Evolutionary conservation across 371 early-diverging fungal genomes (phyloP), one percentile per base, ranked within the genome.

Genomic region (Rhizomucor pusillus): DNA sequence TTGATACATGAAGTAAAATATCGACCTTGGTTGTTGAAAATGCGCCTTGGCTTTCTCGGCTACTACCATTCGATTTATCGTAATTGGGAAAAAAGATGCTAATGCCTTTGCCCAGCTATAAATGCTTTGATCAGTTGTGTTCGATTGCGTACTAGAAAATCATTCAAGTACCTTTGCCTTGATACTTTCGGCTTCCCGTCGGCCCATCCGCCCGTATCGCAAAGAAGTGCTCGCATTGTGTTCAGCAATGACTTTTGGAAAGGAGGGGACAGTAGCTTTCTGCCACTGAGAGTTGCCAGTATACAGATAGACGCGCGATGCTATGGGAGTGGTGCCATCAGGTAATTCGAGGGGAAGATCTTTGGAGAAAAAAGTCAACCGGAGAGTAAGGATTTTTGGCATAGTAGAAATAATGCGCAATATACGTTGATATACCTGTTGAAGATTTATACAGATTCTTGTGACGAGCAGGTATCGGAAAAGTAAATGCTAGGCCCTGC

Each of bases 311-410:
- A 88, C 63, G 36, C 81, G 79, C 10, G 77, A 77, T 9, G 84
- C 76, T 24, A 88, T 84, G 1, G 91, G 89, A 0, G 91, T 89
- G 7, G 87, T 88, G 7, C 88, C 89, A 65, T 88, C 89, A 7
- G 89, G 87, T 29, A 89, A 84, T 43, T 85, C 82, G 11, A 88
- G 73, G 10, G 88, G 87, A 7, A 88, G 67, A 46, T 86, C 88
- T 79, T n/a, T n/a, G n/a, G n/a, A n/a, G n/a, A n/a, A n/a, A n/a
- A n/a, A n/a, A n/a, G n/a, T n/a, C n/a, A n/a, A n/a, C n/a, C n/a
- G n/a, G n/a, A n/a, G n/a, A n/a, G n/a, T n/a, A n/a, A n/a, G n/a
- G n/a, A n/a, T n/a, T n/a, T n/a, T n/a, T n/a, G n/a, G n/a, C n/a
- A n/a, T n/a, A n/a, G n/a, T n/a, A n/a, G n/a, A n/a, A n/a, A n/a